These are phyloP conservation scores for Fusarium tjaetaba DNA, from an alignment of 2,329 filamentous ascomycete species.

Conservation along the genomic window DNA sequence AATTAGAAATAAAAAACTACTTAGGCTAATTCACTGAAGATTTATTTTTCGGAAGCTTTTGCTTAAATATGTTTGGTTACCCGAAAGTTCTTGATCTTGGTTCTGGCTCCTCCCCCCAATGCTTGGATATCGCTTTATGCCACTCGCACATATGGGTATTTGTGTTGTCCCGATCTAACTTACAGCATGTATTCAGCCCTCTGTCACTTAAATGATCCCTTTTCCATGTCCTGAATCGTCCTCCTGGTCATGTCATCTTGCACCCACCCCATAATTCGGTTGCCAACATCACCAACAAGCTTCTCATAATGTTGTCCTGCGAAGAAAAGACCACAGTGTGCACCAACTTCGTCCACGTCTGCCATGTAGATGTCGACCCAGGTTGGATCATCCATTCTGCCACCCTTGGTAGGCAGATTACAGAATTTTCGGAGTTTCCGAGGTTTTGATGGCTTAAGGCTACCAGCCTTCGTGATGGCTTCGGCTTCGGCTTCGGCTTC, in stretches of 20 bases:
- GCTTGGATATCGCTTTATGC: background rate
- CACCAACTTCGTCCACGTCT: slow-evolving; percentile 84
- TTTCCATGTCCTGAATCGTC: slow-evolving; percentile 46
- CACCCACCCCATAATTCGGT: slow-evolving; percentile 75
- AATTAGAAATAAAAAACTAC: background rate
- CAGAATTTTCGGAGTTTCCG: slow-evolving; percentile 81
- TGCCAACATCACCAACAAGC: slow-evolving; percentile 79
- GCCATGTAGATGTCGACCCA: slow-evolving; percentile 87
- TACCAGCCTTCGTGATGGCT: slow-evolving; percentile 15
- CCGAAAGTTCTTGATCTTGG: background rate
- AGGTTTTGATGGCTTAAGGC: slow-evolving; percentile 42
- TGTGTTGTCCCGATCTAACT: background rate
- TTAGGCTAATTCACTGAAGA: background rate
- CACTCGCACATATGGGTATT: slow-evolving; percentile 7
- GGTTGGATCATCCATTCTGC: slow-evolving; percentile 70
- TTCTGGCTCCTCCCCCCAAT: background rate
- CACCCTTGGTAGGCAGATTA: slow-evolving; percentile 68
- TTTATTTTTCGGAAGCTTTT: background rate
- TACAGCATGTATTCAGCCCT: background rate
- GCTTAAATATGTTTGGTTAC: background rate
- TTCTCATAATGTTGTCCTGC: slow-evolving; percentile 76
- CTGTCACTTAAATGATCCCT: background rate
- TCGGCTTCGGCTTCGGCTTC: slow-evolving; percentile 13
- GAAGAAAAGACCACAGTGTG: slow-evolving; percentile 85
- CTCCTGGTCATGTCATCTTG: slow-evolving; percentile 65